phyloP scores from a whole-genome alignment of 1,284 basidiomycete genomes.

The Sutorius eximius region DNA sequence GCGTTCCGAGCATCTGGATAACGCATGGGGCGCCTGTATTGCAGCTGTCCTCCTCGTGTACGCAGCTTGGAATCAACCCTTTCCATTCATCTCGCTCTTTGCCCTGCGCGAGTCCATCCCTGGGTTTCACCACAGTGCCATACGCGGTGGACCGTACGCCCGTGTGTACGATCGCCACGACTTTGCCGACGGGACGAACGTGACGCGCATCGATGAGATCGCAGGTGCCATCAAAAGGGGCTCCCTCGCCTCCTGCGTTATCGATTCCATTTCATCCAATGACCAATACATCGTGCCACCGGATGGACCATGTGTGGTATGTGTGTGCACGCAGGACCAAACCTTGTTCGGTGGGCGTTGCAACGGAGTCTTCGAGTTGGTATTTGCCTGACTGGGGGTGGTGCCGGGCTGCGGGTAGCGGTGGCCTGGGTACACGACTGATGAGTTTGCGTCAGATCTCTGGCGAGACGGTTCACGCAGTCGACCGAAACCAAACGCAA shows the following conservation, averaged over 20 bases:
- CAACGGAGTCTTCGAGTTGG: no score
- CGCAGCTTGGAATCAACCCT: not conserved
- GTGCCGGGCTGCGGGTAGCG: no score
- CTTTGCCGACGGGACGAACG: not conserved
- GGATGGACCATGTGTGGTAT: no score
- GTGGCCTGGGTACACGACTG: not conserved
- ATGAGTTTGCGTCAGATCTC: not conserved
- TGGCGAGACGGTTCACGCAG: no score
- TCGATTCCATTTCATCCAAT: not conserved
- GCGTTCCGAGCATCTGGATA: conserved; percentile 1
- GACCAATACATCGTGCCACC: not conserved
- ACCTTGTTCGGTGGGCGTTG: not conserved
- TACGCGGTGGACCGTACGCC: no score
- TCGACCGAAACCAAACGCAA: no score
- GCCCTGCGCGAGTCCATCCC: not conserved
- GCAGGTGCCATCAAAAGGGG: not conserved
- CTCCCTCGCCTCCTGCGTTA: not conserved
- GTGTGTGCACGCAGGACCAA: not conserved
- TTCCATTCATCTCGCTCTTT: not conserved
- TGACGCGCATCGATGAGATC: no score
- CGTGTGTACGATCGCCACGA: no score
- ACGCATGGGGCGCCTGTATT: not conserved
- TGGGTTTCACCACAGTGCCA: not conserved
- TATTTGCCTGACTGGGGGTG: not conserved
- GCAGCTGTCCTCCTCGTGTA: not conserved